Evolutionary conservation across 1,284 basidiomycete genomes (phyloP).

Genomic region (Leccinum pachyderme): DNA sequence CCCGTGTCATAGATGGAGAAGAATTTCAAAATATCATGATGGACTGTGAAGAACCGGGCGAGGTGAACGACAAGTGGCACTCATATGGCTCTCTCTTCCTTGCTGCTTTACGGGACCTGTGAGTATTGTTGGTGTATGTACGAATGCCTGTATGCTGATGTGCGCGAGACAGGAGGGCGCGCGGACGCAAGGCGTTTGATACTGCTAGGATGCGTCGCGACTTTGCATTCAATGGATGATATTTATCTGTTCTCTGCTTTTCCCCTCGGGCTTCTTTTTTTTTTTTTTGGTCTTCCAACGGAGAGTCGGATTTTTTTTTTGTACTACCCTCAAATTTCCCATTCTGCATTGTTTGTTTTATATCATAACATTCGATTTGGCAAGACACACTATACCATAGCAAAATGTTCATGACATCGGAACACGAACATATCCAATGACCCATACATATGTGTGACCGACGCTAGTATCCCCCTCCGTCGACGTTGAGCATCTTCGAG

Average conservation of each 20-base stretch:
- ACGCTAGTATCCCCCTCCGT: slow-evolving; percentile 48
- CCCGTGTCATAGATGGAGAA: slow-evolving; percentile 10
- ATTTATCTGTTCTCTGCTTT: background rate
- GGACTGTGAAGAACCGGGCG: slow-evolving; percentile 20
- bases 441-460: too few species aligned
- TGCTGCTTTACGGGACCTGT: slow-evolving; percentile 19
- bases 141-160: slow-evolving; percentile 2
- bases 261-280: background rate
- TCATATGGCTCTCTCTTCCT: slow-evolving; percentile 23
- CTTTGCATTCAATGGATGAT: slow-evolving; percentile 24
- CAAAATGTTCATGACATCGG: background rate
- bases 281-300: background rate
- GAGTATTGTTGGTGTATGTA: slow-evolving; percentile 8
- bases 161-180: slow-evolving; percentile 1
- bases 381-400: slow-evolving; percentile 14
- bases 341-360: slow-evolving; percentile 1
- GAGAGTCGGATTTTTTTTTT: background rate
- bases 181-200: slow-evolving; percentile 16
- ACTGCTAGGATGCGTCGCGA: slow-evolving; percentile 16
- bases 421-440: background rate
- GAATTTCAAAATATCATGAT: slow-evolving; percentile 14
- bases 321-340: background rate
- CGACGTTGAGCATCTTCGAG: slow-evolving; percentile 90
- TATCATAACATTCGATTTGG: slow-evolving; percentile 8
- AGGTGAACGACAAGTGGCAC: slow-evolving; percentile 22